phyloP scores from a whole-genome alignment of 495 filamentous ascomycete genomes.

The Neurospora hispaniola region DNA sequence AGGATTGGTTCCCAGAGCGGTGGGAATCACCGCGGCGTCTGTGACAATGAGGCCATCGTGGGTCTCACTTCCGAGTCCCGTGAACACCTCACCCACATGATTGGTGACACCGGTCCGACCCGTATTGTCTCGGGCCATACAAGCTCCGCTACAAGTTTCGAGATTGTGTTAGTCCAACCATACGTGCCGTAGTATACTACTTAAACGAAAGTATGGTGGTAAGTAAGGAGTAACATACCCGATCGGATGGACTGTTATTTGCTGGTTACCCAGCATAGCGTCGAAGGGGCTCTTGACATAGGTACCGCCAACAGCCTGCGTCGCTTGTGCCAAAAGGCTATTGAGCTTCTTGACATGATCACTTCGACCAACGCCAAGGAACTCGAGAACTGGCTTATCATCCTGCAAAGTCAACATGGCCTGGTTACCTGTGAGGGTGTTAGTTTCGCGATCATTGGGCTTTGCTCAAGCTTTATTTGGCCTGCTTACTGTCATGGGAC shows the following conservation, averaged over 20 bases:
- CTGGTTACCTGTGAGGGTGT: conserved; percentile 38
- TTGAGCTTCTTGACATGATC: conserved; percentile 46
- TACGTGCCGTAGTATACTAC: conserved; percentile 6
- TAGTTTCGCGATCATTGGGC: neutral
- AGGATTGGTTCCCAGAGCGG: conserved; percentile 57
- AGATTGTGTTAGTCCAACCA: conserved; percentile 4
- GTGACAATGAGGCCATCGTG: conserved; percentile 50
- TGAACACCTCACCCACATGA: conserved; percentile 50
- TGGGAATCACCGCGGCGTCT: conserved; percentile 53
- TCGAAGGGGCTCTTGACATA: conserved; percentile 48
- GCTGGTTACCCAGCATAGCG: conserved; percentile 41
- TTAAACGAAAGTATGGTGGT: neutral
- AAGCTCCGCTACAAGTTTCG: conserved; percentile 37
- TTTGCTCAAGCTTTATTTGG: conserved; percentile 4
- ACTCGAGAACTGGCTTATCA: conserved; percentile 49
- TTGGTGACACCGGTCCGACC: conserved; percentile 51
- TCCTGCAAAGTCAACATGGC: conserved; percentile 47
- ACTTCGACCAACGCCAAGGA: conserved; percentile 44
- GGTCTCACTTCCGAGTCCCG: conserved; percentile 37
- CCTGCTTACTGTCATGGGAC: conserved; percentile 49
- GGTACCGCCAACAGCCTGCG: conserved; percentile 46
- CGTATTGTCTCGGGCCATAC: conserved; percentile 49
- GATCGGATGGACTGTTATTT: conserved; percentile 59
- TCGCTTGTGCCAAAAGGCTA: conserved; percentile 39
- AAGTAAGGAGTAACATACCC: conserved; percentile 27